These are phyloP conservation scores for Ceraceosorus bombacis DNA, from an alignment of 1,284 basidiomycete species.

Conservation along the genomic window DNA sequence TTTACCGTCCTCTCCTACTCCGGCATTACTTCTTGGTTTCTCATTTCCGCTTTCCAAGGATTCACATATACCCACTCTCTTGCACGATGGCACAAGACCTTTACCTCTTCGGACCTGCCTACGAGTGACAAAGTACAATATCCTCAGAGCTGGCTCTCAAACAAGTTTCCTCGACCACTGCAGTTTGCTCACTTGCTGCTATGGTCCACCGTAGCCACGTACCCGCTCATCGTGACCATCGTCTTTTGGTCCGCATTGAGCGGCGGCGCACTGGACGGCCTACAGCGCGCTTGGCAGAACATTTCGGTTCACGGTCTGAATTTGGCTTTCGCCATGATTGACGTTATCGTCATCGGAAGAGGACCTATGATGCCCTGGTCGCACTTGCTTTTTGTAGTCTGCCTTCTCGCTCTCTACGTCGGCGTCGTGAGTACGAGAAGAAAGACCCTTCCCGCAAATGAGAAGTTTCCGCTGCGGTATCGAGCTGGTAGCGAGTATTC, in stretches of 20 bases:
- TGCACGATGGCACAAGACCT: conserved; percentile 14
- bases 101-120: neutral
- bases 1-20: conserved; percentile 21
- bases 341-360: conserved; percentile 56
- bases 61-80: conserved; percentile 13
- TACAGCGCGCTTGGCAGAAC: conserved; percentile 59
- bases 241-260: conserved; percentile 62
- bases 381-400: conserved; percentile 53
- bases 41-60: conserved; percentile 22
- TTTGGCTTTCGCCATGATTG: conserved; percentile 56
- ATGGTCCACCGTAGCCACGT: conserved; percentile 17
- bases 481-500: neutral
- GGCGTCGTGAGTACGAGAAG: conserved; percentile 49
- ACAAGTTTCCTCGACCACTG: conserved; percentile 15
- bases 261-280: conserved; percentile 28
- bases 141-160: conserved; percentile 14
- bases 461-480: too few relatives aligned
- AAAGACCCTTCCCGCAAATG: too few relatives aligned
- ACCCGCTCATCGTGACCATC: conserved; percentile 60
- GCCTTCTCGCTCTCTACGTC: conserved; percentile 58
- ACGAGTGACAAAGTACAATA: neutral
- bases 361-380: conserved; percentile 57
- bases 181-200: conserved; percentile 19
- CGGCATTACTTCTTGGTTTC: conserved; percentile 22
- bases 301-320: conserved; percentile 62